These are phyloP conservation scores for Boehmeria nivea DNA, from an alignment of 306 rosid genomes.

Conservation along the genomic window DNA sequence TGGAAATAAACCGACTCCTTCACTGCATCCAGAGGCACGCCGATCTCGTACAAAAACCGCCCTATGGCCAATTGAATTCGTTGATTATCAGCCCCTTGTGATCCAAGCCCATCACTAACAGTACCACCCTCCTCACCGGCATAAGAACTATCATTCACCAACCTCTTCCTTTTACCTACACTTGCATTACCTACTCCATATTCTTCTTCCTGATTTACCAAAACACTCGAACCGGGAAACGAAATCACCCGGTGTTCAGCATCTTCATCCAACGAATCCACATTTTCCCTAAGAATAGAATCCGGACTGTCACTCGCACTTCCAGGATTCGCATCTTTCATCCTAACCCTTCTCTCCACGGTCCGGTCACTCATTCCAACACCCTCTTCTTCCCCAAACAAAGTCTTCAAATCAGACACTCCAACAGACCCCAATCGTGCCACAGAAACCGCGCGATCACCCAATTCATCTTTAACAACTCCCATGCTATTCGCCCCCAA, in stretches of 20 bases:
- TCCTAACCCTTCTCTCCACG: no score
- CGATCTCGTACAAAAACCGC: slow-evolving; percentile 64
- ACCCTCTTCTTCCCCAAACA: no score
- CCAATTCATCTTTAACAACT: slow-evolving; percentile 1
- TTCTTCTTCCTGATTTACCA: slow-evolving; percentile 12
- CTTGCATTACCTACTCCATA: slow-evolving; percentile 8
- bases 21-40: slow-evolving; percentile 63
- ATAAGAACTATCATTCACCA: slow-evolving; percentile 3
- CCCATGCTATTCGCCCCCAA: neutral
- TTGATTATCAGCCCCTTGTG: slow-evolving; percentile 22
- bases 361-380: no score
- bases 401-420: neutral
- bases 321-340: no score
- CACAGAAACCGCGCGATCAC: slow-evolving; percentile 4
- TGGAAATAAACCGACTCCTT: slow-evolving; percentile 59
- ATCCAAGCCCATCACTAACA: neutral
- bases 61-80: slow-evolving; percentile 60
- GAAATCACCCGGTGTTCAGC: neutral
- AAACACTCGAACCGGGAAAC: slow-evolving; percentile 2
- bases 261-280: neutral
- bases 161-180: slow-evolving; percentile 13
- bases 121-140: slow-evolving; percentile 12
- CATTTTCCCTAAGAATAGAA: slow-evolving; percentile 4
- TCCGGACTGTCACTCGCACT: slow-evolving; percentile 8
- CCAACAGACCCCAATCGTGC: neutral